Conservation (phyloP, 78 protist species). For the Mastigamoeba balamuthi region DNA sequence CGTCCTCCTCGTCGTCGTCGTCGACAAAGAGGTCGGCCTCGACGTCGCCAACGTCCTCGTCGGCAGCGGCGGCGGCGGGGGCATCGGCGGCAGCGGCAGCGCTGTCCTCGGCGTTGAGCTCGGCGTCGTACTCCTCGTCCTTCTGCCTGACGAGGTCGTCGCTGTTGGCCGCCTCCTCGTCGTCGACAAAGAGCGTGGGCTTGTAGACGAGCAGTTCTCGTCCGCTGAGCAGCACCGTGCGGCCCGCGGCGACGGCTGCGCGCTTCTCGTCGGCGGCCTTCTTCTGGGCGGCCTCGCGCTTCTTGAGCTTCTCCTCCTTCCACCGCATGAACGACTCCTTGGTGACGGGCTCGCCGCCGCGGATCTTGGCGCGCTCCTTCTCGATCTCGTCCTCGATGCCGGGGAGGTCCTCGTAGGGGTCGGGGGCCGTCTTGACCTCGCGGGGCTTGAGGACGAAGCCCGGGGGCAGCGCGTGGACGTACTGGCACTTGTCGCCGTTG, state of each 20-base stretch:
- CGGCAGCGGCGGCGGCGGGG: too few relatives aligned
- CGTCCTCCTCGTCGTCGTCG: too few relatives aligned
- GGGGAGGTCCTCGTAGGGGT: slow-evolving; percentile 20
- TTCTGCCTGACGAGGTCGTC: not conserved
- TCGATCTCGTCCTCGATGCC: slow-evolving; percentile 65
- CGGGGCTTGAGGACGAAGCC: slow-evolving; percentile 55
- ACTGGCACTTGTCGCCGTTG: slow-evolving; percentile 55
- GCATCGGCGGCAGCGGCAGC: too few relatives aligned
- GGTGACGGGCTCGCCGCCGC: slow-evolving; percentile 54
- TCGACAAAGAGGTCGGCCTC: too few relatives aligned
- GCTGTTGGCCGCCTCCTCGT: slow-evolving; percentile 40
- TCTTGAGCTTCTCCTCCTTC: slow-evolving; percentile 42
- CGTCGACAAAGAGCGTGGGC: slow-evolving; percentile 57
- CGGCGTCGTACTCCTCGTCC: slow-evolving; percentile 6
- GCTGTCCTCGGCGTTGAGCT: too few relatives aligned
- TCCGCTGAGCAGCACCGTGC: slow-evolving; percentile 40
- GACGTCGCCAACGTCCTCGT: too few relatives aligned
- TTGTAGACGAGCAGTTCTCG: slow-evolving; percentile 66
- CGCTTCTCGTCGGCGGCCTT: slow-evolving; percentile 37
- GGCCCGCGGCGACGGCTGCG: slow-evolving; percentile 46
- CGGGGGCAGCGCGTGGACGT: slow-evolving; percentile 76
- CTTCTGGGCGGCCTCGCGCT: slow-evolving; percentile 24
- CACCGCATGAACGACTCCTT: slow-evolving; percentile 56
- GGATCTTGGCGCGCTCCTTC: slow-evolving; percentile 33
- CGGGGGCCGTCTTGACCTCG: not conserved